These are phyloP conservation scores for Dendrobium nobile DNA, from an alignment of 106 monocot species.

Conservation along the genomic window DNA sequence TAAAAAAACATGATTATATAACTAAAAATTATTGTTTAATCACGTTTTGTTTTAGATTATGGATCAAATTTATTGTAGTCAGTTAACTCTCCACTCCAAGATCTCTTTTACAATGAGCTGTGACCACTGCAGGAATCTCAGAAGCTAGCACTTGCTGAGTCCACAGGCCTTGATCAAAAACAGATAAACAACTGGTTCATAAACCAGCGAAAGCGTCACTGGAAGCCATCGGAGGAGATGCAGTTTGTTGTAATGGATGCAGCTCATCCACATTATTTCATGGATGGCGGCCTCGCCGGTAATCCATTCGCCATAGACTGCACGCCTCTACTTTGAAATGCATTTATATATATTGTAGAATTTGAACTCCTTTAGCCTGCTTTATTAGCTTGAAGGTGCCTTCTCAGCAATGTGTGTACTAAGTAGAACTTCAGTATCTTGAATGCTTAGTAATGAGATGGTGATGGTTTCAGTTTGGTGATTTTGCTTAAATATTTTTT, in stretches of 20 bases:
- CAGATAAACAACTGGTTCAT: constrained; percentile 38
- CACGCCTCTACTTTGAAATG: constrained; percentile 19
- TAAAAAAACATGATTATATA: too few relatives aligned
- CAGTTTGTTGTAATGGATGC: constrained; percentile 24
- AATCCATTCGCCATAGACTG: constrained; percentile 27
- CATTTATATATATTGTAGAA: not conserved
- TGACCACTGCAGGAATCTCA: not conserved
- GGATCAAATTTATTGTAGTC: too few relatives aligned
- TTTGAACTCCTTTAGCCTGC: not conserved
- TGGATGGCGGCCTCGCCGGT: constrained; percentile 15
- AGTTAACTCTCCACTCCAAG: not conserved
- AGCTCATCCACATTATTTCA: constrained; percentile 27
- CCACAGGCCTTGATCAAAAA: constrained; percentile 29
- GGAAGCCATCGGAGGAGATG: constrained; percentile 37
- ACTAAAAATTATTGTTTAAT: too few relatives aligned
- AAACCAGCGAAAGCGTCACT: constrained; percentile 32
- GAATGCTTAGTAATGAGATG: not conserved
- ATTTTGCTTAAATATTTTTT: not conserved
- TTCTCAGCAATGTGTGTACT: not conserved
- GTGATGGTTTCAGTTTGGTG: not conserved
- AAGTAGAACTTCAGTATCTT: not conserved
- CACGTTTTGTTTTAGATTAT: too few relatives aligned
- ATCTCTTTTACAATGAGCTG: not conserved
- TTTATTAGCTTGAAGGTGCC: not conserved
- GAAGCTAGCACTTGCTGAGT: constrained; percentile 21